Evolutionary conservation across 2,329 filamentous ascomycete genomes (phyloP), one percentile per base, ranked within the genome.

Genomic region (Trichophaea hybrida): DNA sequence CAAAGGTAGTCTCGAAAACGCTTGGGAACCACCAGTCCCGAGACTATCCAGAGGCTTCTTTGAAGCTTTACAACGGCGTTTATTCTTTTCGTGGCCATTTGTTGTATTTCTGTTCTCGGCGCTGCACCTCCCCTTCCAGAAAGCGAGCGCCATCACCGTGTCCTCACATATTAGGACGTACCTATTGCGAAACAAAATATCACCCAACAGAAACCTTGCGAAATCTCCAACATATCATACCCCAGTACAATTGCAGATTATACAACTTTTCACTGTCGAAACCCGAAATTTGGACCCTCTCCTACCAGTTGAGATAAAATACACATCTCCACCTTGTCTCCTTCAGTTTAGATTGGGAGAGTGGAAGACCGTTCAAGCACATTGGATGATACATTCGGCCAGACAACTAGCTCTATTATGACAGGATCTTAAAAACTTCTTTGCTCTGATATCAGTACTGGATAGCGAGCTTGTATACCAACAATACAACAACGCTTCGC

Each of bases 321-420:
- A 24, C 24, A 24, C 24, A 24, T 3, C 24, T 24, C 24, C 24
- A 3, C 24, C 24, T 24, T 24, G 24, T 24, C 24, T 24, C 24
- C 24, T 24, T 24, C 24, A 24, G 24, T 24, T 24, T 24, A 24
- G 24, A 24, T 24, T 24, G 24, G 24, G 24, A 24, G 24, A 24
- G 24, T 24, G 24, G 24, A 24, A 24, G 24, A 24, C 24, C 24
- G 24, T 24, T 24, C 38, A 43, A 10, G n/a, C 24, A 49, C 44
- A 49, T 24, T 46, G 53, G 15, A 55, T 55, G 53, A 37, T 53
- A 53, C 32, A 10, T n/a, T 55, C 40, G 8, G 8, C 15, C 10
- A 6, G 8, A 24, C 37, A 43, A 51, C 48, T 24, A 33, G 34
- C 40, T 55, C 34, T 55, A 44, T 55, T 55, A 55, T 55, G 53